Evolutionary conservation across 2,329 filamentous ascomycete genomes (phyloP), one percentile per base, ranked within the genome.

Genomic region (Rugonectria rugulosa): DNA sequence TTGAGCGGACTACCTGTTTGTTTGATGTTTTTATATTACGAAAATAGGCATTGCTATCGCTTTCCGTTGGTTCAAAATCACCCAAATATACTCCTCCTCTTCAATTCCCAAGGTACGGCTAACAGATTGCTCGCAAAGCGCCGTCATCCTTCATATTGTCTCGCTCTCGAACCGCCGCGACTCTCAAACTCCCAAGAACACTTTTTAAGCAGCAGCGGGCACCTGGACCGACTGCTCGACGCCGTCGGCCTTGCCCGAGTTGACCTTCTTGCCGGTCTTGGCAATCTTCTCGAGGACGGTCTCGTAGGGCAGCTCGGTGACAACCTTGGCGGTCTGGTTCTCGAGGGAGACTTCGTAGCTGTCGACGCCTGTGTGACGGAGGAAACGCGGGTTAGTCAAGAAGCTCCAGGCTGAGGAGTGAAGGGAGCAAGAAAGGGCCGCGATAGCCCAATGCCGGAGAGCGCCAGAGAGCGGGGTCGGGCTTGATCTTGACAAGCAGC

Each of bases 221-320:
- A 83, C 67, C 68, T 79, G 79, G 59, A 86, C 73, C 58, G 81
- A 81, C 73, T 78, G 76, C 53, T 73, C 71, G 56, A 83, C 80
- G 50, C 89, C 90, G 71, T 93, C 89, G 20, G 83, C 88, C 79
- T 87, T 85, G 65, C 83, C 90, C 23, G 82, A 87, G 76, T 90
- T 96, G 72, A 97, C 88, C 70, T 89, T 89, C 86, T 97, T 97
- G 70, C 93, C 93, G 11, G 93, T 97, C 87, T 97, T 97, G 83
- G 89, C 88, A 75, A 97, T 97, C 74, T 91, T 96, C 72, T 84
- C 82, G 58, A 96, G 86, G 56, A 97, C 91, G 43, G 86, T 91
- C 63, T 91, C 86, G 79, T 94, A 97, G 55, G 84, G 80, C 60
- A 96, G 82, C 51, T 77, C 80, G 61, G 92, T 86, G 65, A 89